Evolutionary conservation across 495 filamentous ascomycete species (phyloP), one percentile per base, ranked within the genome.

Genomic region (Neurospora sp.): DNA sequence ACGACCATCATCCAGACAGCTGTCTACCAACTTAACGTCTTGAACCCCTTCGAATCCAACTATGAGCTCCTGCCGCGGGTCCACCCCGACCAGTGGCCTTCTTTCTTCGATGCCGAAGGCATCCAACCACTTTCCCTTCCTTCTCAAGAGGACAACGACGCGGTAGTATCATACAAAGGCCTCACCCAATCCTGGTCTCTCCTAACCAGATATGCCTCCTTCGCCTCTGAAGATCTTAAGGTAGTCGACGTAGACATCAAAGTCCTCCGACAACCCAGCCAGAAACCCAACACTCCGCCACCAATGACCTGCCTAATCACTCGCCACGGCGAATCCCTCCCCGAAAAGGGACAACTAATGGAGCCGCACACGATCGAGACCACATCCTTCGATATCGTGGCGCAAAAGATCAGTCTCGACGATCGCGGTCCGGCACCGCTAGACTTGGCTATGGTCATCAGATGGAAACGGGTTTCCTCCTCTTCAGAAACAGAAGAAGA

Each of bases 41-140:
- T 92, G 70, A 89, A 88, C 42, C 93, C 96, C 8, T 97, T 98
- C 74, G 93, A 97, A 81, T 91, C 93, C 8, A 93, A 90, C 75
- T 97, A 94, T 76, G 92, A 94, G 70, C 91, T 97, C 75, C 83
- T 88, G 3, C 93, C 96, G 16, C 87, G 89, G 4, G 79, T 97
- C 6, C 90, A 97, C 82, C 83, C 87, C 2, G 89, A 90, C 69
- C 85, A 87, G 9, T 98, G 95, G 95, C 95, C 96, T 8, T 92
- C 89, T 75, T 91, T 93, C 77, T 98, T 98, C 78, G 84, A 87
- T 6, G 76, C 83, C 8, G 85, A 87, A 59, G 78, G 78, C 48
- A 77, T 82, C 44, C 74, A 83, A 68, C 73, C 81, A 16, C 16
- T 76, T 2, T 65, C 53, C 53, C 53, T 65, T 6, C 53, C 53